These are phyloP conservation scores for Cicer bijugum DNA, from an alignment of 306 rosid species.

Conservation along the genomic window DNA sequence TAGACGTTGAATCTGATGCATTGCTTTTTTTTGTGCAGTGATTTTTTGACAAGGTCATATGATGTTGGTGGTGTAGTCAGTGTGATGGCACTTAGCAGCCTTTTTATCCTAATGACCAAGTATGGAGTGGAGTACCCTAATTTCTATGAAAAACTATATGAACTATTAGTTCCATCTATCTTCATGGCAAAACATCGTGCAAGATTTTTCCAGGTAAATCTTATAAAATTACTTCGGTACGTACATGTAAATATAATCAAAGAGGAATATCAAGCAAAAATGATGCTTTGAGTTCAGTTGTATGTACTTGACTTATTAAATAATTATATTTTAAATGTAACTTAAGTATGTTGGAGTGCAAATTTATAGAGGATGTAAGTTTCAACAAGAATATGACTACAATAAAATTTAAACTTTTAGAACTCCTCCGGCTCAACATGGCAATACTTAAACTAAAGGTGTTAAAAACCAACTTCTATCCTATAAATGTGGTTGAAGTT, in stretches of 20 bases:
- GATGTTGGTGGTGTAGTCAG: constrained; percentile 93
- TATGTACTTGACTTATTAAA: constrained; percentile 15
- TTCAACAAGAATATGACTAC: neutral
- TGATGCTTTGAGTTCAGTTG: constrained; percentile 24
- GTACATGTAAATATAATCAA: neutral
- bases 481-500: neutral
- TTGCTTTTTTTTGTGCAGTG: constrained; percentile 64
- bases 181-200: constrained; percentile 96
- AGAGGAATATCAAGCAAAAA: constrained; percentile 19
- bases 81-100: constrained; percentile 94
- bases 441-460: constrained; percentile 4
- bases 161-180: constrained; percentile 74
- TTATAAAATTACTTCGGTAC: constrained; percentile 1
- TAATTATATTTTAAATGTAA: neutral
- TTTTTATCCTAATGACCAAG: constrained; percentile 81
- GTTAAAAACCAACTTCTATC: neutral
- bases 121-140: constrained; percentile 92
- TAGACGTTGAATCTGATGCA: constrained; percentile 42
- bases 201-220: constrained; percentile 74
- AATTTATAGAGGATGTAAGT: constrained; percentile 25
- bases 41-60: constrained; percentile 86
- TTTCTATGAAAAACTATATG: constrained; percentile 85
- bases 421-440: neutral
- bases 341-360: constrained; percentile 2
- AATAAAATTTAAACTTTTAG: neutral